Conservation (phyloP, 192 early-diverging fungal species). For the Thoreauomyces humboldtii region DNA sequence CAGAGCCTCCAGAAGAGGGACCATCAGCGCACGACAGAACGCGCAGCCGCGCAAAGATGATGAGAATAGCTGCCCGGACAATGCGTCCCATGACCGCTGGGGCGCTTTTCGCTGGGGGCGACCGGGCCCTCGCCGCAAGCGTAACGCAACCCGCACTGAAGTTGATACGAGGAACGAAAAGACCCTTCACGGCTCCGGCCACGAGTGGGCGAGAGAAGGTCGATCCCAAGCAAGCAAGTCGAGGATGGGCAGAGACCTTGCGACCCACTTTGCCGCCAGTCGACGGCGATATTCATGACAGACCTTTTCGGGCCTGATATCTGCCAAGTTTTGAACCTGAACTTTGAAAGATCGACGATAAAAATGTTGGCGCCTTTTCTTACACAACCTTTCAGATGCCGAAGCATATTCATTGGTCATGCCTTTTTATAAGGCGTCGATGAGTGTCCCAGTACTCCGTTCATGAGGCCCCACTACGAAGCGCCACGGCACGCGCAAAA, state of each 20-base stretch:
- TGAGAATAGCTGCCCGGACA: not conserved
- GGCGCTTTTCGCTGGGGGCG: slow-evolving; percentile 10
- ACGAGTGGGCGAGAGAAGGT: not conserved
- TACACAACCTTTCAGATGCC: too few species aligned
- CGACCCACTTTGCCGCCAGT: slow-evolving; percentile 6
- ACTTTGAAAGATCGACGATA: too few species aligned
- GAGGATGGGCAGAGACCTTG: slow-evolving; percentile 2
- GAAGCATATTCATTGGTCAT: too few species aligned
- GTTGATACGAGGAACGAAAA: not conserved
- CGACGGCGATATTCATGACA: slow-evolving; percentile 17
- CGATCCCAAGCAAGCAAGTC: not conserved
- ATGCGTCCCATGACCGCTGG: slow-evolving; percentile 27
- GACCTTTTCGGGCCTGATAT: slow-evolving; percentile 19
- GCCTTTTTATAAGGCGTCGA: too few species aligned
- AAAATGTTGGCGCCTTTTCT: too few species aligned
- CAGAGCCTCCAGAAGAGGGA: not conserved
- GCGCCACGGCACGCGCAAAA: too few species aligned
- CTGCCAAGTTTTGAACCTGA: too few species aligned
- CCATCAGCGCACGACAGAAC: not conserved
- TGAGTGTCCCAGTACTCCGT: too few species aligned
- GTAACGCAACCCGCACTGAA: not conserved
- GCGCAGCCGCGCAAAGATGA: not conserved
- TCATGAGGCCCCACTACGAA: too few species aligned
- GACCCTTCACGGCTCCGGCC: not conserved
- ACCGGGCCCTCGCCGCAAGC: not conserved